phyloP scores from a whole-genome alignment of 192 early-diverging fungal genomes.

The Physocladia obscura region DNA sequence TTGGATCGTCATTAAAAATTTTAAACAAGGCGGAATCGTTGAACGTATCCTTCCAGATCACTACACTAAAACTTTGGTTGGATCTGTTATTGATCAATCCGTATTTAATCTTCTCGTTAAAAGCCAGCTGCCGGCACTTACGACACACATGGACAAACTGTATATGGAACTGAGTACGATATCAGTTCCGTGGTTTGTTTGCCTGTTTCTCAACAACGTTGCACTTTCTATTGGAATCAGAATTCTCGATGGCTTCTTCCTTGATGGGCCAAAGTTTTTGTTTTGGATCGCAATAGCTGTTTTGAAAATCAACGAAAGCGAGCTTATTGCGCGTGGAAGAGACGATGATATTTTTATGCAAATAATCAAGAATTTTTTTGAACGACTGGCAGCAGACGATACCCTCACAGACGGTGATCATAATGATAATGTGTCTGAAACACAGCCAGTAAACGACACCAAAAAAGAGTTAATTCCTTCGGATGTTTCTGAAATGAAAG shows the following conservation, averaged over 20 bases:
- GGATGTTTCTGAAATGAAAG: slow-evolving; percentile 36
- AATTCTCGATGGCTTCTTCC: slow-evolving; percentile 59
- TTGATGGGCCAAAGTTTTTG: slow-evolving; percentile 65
- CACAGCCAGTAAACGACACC: too few species aligned
- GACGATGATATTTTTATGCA: slow-evolving; percentile 59
- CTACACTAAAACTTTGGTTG: slow-evolving; percentile 62
- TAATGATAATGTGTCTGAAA: too few species aligned
- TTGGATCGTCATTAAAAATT: not conserved
- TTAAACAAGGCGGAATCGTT: slow-evolving; percentile 46
- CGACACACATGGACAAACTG: slow-evolving; percentile 49
- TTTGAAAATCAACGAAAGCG: slow-evolving; percentile 55
- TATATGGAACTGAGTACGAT: slow-evolving; percentile 61
- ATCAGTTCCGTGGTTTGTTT: slow-evolving; percentile 63
- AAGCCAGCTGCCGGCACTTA: slow-evolving; percentile 43
- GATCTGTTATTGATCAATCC: slow-evolving; percentile 58
- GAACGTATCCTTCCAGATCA: slow-evolving; percentile 60
- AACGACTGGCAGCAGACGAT: slow-evolving; percentile 38
- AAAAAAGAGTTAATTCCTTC: slow-evolving; percentile 22
- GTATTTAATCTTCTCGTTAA: slow-evolving; percentile 54
- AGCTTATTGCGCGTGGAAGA: slow-evolving; percentile 40
- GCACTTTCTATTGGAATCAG: slow-evolving; percentile 47
- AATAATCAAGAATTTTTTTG: slow-evolving; percentile 57
- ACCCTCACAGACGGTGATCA: not conserved
- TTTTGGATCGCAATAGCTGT: slow-evolving; percentile 60
- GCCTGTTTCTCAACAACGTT: slow-evolving; percentile 57